phyloP scores from a whole-genome alignment of 768 basidiomycete genomes.

The Boletus rufocinnamomeus region DNA sequence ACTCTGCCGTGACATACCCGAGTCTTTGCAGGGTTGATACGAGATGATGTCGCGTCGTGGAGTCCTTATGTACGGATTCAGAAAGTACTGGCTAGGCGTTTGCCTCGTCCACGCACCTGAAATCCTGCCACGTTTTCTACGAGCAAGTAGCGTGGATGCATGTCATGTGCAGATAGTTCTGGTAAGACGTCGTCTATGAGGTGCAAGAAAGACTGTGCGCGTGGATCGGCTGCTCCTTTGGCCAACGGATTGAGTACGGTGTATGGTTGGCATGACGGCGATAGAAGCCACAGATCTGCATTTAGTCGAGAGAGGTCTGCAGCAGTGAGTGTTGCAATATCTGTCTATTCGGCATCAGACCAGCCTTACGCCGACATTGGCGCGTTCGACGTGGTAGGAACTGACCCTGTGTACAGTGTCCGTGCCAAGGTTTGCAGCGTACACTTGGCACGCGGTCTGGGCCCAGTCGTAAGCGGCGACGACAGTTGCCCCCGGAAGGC shows the following conservation, averaged over 20 bases:
- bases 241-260: conserved; percentile 75
- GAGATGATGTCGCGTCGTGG: conserved; percentile 61
- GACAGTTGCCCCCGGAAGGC: conserved; percentile 44
- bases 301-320: conserved; percentile 44
- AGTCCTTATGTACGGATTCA: conserved; percentile 48
- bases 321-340: conserved; percentile 61
- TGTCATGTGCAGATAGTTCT: conserved; percentile 44
- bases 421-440: conserved; percentile 58
- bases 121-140: conserved; percentile 86
- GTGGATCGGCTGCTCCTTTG: conserved; percentile 70
- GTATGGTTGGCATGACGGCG: conserved; percentile 84
- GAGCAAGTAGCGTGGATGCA: conserved; percentile 60
- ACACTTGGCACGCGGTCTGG: conserved; percentile 69
- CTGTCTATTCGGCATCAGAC: conserved; percentile 41
- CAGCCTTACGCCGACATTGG: background rate
- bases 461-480: conserved; percentile 85
- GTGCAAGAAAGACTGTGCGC: conserved; percentile 75
- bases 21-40: conserved; percentile 51
- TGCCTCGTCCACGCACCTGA: conserved; percentile 50
- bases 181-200: conserved; percentile 66
- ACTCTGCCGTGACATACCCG: conserved; percentile 60
- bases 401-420: conserved; percentile 43
- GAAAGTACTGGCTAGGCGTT: background rate
- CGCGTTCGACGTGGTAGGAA: background rate
- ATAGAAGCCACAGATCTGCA: conserved; percentile 74